Base-by-base conservation (phyloP, 345 rosid species). In the Anastatica hierochuntica region DNA sequence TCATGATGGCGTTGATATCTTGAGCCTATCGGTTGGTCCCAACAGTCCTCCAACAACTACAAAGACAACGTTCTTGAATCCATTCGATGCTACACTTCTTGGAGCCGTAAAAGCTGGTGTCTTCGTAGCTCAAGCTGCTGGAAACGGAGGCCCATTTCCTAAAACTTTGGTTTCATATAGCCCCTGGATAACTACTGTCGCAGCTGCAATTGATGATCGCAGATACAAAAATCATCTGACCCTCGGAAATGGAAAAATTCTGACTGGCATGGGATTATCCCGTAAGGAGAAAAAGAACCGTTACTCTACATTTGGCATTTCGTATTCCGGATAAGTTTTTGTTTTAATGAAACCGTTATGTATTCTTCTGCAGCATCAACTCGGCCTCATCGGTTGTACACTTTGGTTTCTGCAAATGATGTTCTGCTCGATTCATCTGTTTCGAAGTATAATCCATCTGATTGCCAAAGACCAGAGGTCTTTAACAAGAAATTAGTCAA, bases 111-210 rank as follows among this genome's bases (percentile, higher is more conserved):
- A 88, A 73, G 97, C 97, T 57, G 99, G 95, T 62, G 88, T 88
- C 26, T 94, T 94, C 62, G 99, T 94, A 39, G 99, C 87, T 49
- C 99, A 94, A 73, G 99, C 99, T 40, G 99, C 89, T 33, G 99
- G 95, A 53, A 94, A 94, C 54, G 95, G 97, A 51, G 99, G 99
- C 14, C 97, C 97, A 45, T 94, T 88, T 59, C 94, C 97, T 1
- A 88, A 85, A 75, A 88, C 95, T 33, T 53, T 94, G 73, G 84
- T 94, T 52, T 83, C 99, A 4, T 94, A 88, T 56, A 88, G 99
- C 73, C 99, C 97, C 16, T 88, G 99, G 99, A 85, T 88, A 68
- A 72, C 89, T 50, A 68, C 97, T 58, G 99, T 94, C 10, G 98
- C 95, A 5, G 97, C 99, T 60, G 97, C 99, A 29, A 77, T 94